Conservation (phyloP, 176 grass and related monocot species). For the Saccharum officinarum region DNA sequence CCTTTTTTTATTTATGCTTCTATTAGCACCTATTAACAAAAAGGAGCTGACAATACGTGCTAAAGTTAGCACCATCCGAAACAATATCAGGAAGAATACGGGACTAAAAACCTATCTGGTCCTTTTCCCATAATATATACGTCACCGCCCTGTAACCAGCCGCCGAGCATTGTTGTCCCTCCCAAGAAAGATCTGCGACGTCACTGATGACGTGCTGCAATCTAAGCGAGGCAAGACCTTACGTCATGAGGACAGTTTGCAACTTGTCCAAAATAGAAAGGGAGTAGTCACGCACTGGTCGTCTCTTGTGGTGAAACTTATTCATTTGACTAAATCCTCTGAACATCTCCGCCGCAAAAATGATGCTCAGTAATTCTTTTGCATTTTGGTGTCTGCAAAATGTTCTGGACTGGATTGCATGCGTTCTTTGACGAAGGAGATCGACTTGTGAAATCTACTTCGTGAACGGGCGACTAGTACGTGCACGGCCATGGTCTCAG, state of each 20-base stretch:
- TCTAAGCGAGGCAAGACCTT: neutral
- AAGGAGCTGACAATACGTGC: too few species aligned
- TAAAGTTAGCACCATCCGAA: too few species aligned
- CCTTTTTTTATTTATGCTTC: too few species aligned
- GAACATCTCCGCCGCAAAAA: neutral
- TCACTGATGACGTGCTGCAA: neutral
- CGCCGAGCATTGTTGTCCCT: neutral
- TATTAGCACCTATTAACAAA: too few species aligned
- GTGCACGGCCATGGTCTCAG: too few species aligned
- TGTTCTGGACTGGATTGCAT: neutral
- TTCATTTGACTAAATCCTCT: neutral
- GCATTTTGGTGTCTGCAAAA: neutral
- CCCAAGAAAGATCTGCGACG: neutral
- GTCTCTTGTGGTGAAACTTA: neutral
- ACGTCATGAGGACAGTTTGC: neutral
- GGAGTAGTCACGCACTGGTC: neutral
- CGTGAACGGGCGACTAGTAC: too few species aligned
- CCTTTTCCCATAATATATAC: too few species aligned
- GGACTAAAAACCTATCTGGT: too few species aligned
- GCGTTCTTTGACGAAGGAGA: neutral
- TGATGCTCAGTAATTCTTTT: neutral
- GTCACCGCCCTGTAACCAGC: neutral
- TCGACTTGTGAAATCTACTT: neutral
- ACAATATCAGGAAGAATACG: too few species aligned
- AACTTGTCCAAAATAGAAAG: neutral